Base-by-base conservation (phyloP, 768 basidiomycete species). In the Mycena indigotica region DNA sequence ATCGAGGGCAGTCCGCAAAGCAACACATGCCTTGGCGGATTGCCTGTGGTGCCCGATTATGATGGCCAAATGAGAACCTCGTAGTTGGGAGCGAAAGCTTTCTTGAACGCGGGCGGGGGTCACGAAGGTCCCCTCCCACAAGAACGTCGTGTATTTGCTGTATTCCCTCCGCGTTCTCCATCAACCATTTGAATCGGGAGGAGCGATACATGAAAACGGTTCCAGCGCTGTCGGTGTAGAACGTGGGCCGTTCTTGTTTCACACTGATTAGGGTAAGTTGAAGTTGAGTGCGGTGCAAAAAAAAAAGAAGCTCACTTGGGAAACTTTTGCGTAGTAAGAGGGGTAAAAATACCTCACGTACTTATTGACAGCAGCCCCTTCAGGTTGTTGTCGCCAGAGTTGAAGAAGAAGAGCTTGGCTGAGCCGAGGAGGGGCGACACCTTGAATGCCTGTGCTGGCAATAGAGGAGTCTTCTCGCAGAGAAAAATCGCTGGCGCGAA, bases 1-100 rank as follows among this genome's bases (percentile, higher is more conserved):
- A 29, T 25, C 6, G 28, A 25, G 13, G 28, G 19, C 5, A 45
- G 28, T n/a, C 12, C 13, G 19, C 15, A 45, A 45, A 35, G 8
- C 17, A 17, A 17, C 8, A 57, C 29, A 5, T 3, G 52, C 56
- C 19, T 2, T 23, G 1, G 56, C 26, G 1, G 40, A 57, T 24
- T 57, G 56, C 13, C 56, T 38, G 19, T 57, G 50, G 40, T 52
- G 40, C 3, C 56, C 56, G 39, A 52, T 17, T 5, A 57, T 52
- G 1, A 45, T 45, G 2, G 56, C 4, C 3, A 51, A 4, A n/a
- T 57, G 56, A 13, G 23, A 21, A 1, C 56, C 56, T 1, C 56
- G 50, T n/a, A 3, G 4, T 2, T 30, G 15, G 2, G 25, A 13
- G 1, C 2, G 13, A 26, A 12, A 52, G 1, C 6, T 2, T 12